Conservation (phyloP, 768 basidiomycete species). For the Mrakia frigida region DNA sequence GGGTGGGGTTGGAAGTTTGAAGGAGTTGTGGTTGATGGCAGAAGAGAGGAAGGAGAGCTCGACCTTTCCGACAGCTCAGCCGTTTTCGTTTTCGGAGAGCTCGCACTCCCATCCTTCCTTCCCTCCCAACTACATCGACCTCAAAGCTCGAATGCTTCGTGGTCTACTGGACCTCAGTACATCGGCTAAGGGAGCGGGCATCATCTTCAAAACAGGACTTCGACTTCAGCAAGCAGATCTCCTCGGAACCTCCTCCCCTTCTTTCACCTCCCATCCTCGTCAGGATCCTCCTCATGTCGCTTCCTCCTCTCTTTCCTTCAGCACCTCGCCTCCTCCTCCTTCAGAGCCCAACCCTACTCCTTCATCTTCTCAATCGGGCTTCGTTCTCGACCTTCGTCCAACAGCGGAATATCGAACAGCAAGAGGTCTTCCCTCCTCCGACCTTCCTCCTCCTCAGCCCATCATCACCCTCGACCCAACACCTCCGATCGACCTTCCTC, state of each 20-base stretch:
- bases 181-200: conserved; percentile 10
- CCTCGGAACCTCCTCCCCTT: not conserved
- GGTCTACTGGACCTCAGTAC: conserved; percentile 22
- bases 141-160: conserved; percentile 13
- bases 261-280: no score
- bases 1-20: no score
- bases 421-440: not conserved
- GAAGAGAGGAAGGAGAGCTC: no score
- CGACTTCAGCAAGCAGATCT: conserved; percentile 26
- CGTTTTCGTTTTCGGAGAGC: not conserved
- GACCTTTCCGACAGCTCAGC: no score
- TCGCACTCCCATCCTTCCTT: not conserved
- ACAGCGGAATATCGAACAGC: conserved; percentile 7
- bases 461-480: not conserved
- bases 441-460: conserved; percentile 3
- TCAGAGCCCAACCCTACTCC: not conserved
- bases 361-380: not conserved
- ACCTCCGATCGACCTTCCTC: not conserved
- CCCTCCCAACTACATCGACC: not conserved
- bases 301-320: not conserved
- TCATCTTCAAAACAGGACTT: conserved; percentile 29
- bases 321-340: not conserved
- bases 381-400: conserved; percentile 14
- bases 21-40: not conserved
- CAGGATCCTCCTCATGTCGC: not conserved